Percentiles rank a stretch among this genome's conserved stretches.
phyloP scores from a whole-genome alignment of 2,329 filamentous ascomycete genomes.

The Fusarium foetens region DNA sequence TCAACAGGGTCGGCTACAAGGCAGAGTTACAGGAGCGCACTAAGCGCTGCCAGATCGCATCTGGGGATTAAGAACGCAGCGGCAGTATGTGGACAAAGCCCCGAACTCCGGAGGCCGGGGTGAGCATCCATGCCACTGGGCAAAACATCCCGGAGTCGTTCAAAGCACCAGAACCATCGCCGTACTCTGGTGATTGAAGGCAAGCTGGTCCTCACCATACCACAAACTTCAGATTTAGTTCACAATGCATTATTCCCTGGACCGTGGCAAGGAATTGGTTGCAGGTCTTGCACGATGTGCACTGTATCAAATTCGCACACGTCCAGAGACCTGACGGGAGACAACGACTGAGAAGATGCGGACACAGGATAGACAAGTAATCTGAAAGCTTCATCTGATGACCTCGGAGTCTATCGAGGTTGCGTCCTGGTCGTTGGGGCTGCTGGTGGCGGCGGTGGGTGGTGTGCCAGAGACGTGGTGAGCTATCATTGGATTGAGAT shows the following conservation, averaged over 20 bases:
- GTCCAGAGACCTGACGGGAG: neutral
- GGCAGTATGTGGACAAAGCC: conserved; percentile 45
- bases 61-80: conserved; percentile 41
- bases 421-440: conserved; percentile 35
- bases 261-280: neutral
- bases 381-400: conserved; percentile 31
- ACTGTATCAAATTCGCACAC: conserved; percentile 1
- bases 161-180: conserved; percentile 25
- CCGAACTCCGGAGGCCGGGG: conserved; percentile 37
- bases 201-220: conserved; percentile 6
- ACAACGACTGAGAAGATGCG: conserved; percentile 12
- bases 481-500: conserved; percentile 48
- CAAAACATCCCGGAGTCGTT: conserved; percentile 37
- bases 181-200: conserved; percentile 23
- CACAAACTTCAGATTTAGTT: conserved; percentile 16
- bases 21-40: conserved; percentile 44
- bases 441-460: conserved; percentile 43
- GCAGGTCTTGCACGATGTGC: conserved; percentile 6
- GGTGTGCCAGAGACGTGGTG: conserved; percentile 52
- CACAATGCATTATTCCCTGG: conserved; percentile 1
- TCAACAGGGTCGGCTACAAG: conserved; percentile 37
- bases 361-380: conserved; percentile 11
- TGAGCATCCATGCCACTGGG: conserved; percentile 34
- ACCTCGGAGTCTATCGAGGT: conserved; percentile 33
- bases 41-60: conserved; percentile 47